A percentile compares a stretch with the other conserved stretches of the same genome.
Conservation (phyloP, 2,329 filamentous ascomycete genomes). For the Cephalotrichum gorgonifer region DNA sequence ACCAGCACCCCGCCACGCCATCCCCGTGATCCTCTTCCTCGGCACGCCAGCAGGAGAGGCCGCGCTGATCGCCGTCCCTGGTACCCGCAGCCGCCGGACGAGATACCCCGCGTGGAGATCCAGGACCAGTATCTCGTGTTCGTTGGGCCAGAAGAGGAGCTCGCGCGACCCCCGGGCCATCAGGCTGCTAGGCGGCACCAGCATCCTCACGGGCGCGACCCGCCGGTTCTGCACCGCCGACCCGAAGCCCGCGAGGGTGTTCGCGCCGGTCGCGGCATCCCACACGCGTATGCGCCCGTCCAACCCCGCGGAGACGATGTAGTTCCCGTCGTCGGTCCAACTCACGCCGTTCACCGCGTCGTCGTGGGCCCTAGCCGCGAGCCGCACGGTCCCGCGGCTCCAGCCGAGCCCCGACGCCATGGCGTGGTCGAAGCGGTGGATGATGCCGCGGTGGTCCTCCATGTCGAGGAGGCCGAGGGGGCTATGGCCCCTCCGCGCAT, state of each 20-base stretch:
- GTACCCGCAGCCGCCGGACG: conserved; percentile 59
- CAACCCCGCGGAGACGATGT: conserved; percentile 71
- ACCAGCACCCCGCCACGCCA: conserved; percentile 60
- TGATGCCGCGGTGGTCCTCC: conserved; percentile 67
- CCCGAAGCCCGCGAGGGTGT: conserved; percentile 82
- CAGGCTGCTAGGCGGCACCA: conserved; percentile 51
- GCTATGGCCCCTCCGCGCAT: conserved; percentile 69
- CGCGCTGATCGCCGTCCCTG: conserved; percentile 41
- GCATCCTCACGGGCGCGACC: conserved; percentile 48
- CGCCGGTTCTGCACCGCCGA: conserved; percentile 67
- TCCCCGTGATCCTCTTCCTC: conserved; percentile 58
- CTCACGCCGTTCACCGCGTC: conserved; percentile 76
- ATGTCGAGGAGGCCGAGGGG: conserved; percentile 71
- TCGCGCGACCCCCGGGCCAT: conserved; percentile 44
- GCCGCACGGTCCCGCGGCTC: conserved; percentile 28
- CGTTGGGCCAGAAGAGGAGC: conserved; percentile 72
- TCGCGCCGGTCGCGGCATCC: conserved; percentile 70
- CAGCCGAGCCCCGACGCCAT: conserved; percentile 18
- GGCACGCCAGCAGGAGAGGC: conserved; percentile 21
- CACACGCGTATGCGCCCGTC: conserved; percentile 81
- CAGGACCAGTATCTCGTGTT: conserved; percentile 68
- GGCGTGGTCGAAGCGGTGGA: conserved; percentile 26
- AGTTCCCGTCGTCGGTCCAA: conserved; percentile 72
- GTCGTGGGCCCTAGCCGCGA: conserved; percentile 56
- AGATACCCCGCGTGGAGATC: conserved; percentile 69